A percentile compares a stretch with the other conserved stretches of the same genome.
These are phyloP conservation scores for Camptophora hylomeconis DNA, from an alignment of 2,329 filamentous ascomycete genomes.

Conservation along the genomic window DNA sequence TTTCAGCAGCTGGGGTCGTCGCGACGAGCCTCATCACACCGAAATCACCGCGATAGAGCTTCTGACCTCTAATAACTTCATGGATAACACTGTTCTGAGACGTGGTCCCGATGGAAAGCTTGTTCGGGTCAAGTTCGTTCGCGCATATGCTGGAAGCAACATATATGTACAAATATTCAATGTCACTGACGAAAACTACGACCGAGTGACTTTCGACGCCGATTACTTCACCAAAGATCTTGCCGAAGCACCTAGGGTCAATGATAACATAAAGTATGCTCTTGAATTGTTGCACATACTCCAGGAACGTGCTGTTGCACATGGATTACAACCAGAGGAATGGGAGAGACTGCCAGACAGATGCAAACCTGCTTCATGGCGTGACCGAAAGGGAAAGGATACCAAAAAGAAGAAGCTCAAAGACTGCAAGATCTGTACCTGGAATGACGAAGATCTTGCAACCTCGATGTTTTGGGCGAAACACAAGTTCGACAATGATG, in stretches of 20 bases:
- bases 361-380: constrained; percentile 4
- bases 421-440: not conserved
- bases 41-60: constrained; percentile 20
- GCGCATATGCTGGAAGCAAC: not conserved
- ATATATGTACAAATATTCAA: constrained; percentile 1
- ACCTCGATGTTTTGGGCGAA: too few relatives aligned
- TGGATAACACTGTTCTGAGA: constrained; percentile 17
- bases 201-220: constrained; percentile 3
- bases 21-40: constrained; percentile 4
- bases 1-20: constrained; percentile 10
- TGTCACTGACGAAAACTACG: not conserved
- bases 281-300: constrained; percentile 5
- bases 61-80: constrained; percentile 16
- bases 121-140: constrained; percentile 3
- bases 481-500: too few relatives aligned
- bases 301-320: constrained; percentile 4
- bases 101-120: constrained; percentile 1
- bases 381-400: too few relatives aligned
- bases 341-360: constrained; percentile 5
- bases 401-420: not conserved
- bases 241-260: too few relatives aligned
- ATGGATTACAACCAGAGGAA: constrained; percentile 1
- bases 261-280: constrained; percentile 1
- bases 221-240: constrained; percentile 5
- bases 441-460: too few relatives aligned